A percentile compares a stretch with the other conserved stretches of the same genome.
Evolutionary conservation across 108 stramenopile genomes (phyloP).

Genomic region (Pelagomonas calceolata): DNA sequence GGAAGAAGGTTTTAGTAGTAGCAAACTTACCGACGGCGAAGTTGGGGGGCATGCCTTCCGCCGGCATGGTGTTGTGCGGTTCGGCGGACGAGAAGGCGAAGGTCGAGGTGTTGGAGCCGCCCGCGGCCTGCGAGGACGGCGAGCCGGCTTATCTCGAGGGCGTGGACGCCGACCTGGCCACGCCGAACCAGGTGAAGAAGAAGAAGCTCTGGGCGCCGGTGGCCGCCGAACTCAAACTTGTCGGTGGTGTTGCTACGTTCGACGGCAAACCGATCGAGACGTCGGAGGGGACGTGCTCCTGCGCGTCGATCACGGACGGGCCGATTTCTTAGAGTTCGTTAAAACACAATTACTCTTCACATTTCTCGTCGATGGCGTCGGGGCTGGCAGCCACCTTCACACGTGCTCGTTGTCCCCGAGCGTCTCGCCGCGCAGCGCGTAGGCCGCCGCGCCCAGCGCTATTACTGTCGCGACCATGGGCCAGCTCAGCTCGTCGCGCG

Average conservation of each 20-base stretch:
- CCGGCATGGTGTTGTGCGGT: conserved; percentile 97
- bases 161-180: conserved; percentile 55
- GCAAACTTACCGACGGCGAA: conserved; percentile 80
- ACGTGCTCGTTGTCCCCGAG: too few species aligned
- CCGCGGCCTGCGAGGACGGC: conserved; percentile 59
- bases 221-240: conserved; percentile 51
- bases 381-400: too few species aligned
- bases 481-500: too few species aligned
- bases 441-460: too few species aligned
- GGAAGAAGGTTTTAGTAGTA: conserved; percentile 68
- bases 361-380: too few species aligned
- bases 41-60: conserved; percentile 79
- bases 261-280: conserved; percentile 60
- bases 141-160: conserved; percentile 73
- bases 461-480: too few species aligned
- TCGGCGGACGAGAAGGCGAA: conserved; percentile 40
- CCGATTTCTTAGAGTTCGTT: too few species aligned
- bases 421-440: too few species aligned
- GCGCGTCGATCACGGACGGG: too few species aligned
- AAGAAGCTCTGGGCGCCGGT: conserved; percentile 69
- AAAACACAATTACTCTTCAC: too few species aligned
- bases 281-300: conserved; percentile 48
- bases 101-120: conserved; percentile 67
- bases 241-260: conserved; percentile 64
- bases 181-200: conserved; percentile 71